A percentile compares a stretch with the other conserved stretches of the same genome.
Evolutionary conservation across 345 rosid species (phyloP).

Genomic region (Lepidium africanum): DNA sequence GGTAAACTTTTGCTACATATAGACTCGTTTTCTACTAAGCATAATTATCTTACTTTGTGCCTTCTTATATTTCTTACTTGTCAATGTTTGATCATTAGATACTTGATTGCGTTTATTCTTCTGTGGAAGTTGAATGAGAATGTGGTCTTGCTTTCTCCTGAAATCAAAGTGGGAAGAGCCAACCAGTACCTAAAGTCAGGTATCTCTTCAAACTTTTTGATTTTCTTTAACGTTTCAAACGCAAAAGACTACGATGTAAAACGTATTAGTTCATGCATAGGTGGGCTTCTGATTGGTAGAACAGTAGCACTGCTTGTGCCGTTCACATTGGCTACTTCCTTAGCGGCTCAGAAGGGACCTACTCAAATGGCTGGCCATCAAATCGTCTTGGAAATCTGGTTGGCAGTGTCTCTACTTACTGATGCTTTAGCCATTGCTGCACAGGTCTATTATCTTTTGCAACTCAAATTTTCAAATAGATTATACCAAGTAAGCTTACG

Average conservation of each 20-base stretch:
- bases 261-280: slow-evolving; percentile 27
- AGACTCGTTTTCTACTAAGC: neutral
- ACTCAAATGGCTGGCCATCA: slow-evolving; percentile 93
- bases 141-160: slow-evolving; percentile 62
- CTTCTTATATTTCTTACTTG: slow-evolving; percentile 9
- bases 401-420: slow-evolving; percentile 80
- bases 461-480: neutral
- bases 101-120: slow-evolving; percentile 76
- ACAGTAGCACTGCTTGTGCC: slow-evolving; percentile 72
- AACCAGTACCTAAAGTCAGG: slow-evolving; percentile 73
- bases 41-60: slow-evolving; percentile 1
- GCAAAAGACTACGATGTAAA: neutral
- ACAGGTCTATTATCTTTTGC: slow-evolving; percentile 44
- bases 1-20: slow-evolving; percentile 41
- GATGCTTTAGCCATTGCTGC: slow-evolving; percentile 97
- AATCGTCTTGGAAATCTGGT: slow-evolving; percentile 83
- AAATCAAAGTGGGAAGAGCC: slow-evolving; percentile 50
- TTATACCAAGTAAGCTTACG: neutral
- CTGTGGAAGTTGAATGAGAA: slow-evolving; percentile 72
- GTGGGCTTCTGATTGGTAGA: slow-evolving; percentile 91
- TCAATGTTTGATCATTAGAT: slow-evolving; percentile 35
- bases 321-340: slow-evolving; percentile 74
- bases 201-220: slow-evolving; percentile 5
- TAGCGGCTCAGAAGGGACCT: slow-evolving; percentile 86
- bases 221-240: neutral